Percentiles rank a stretch among this genome's conserved stretches.
Evolutionary conservation across 257 asterid species (phyloP).

Genomic region (Forsythia suspensa): DNA sequence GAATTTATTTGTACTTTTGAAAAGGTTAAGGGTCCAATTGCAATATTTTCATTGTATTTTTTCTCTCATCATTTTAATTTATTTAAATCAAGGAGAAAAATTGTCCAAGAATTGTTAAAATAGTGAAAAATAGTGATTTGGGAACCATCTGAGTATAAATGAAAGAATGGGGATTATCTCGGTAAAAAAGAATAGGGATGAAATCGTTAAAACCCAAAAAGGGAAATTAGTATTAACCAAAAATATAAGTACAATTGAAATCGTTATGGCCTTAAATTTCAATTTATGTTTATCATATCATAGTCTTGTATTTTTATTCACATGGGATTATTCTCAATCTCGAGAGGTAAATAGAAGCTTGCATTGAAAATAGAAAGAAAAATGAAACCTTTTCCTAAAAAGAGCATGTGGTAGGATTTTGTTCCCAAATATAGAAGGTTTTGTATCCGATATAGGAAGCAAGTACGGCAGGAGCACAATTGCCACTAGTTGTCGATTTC

Average conservation of each 20-base stretch:
- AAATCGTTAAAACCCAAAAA: no score
- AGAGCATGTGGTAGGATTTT: conserved; percentile 44
- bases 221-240: no score
- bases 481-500: conserved; percentile 73
- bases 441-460: conserved; percentile 95
- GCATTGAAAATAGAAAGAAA: not conserved
- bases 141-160: no score
- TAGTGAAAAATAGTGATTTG: no score
- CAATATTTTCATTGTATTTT: no score
- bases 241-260: not conserved
- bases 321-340: not conserved
- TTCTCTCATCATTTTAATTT: no score
- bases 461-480: conserved; percentile 71
- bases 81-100: no score
- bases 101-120: no score
- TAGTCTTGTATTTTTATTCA: not conserved
- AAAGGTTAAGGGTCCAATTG: no score
- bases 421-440: conserved; percentile 85
- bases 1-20: no score
- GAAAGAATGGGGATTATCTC: no score
- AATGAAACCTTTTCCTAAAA: conserved; percentile 74
- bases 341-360: not conserved
- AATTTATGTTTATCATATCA: not conserved
- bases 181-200: no score
- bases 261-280: not conserved